phyloP scores from a whole-genome alignment of 768 basidiomycete genomes.

The Mycena metata region DNA sequence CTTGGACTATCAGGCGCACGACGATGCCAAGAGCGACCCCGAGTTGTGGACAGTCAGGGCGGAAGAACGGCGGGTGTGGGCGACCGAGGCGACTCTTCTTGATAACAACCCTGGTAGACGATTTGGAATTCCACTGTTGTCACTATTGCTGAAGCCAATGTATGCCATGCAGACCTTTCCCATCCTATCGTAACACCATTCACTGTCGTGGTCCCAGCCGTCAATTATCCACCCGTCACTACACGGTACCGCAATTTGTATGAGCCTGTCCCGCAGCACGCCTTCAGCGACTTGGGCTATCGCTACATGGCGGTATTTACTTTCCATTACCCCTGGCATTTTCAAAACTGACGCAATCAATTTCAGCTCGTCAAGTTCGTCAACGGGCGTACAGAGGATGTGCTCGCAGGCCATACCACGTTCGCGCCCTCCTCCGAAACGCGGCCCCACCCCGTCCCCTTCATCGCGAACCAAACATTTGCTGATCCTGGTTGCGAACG shows the following conservation, averaged over 20 bases:
- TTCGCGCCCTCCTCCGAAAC: slow-evolving; percentile 11
- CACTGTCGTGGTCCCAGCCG: slow-evolving; percentile 12
- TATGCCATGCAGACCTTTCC: slow-evolving; percentile 3
- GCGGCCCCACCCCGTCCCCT: not conserved
- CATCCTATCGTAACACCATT: slow-evolving; percentile 9
- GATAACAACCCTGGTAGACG: slow-evolving; percentile 18
- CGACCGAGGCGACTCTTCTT: slow-evolving; percentile 24
- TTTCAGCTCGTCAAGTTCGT: slow-evolving; percentile 18
- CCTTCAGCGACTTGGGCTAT: slow-evolving; percentile 17
- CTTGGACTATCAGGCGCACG: slow-evolving; percentile 26
- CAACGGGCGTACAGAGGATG: slow-evolving; percentile 15
- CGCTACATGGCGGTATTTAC: slow-evolving; percentile 20
- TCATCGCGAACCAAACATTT: slow-evolving; percentile 20
- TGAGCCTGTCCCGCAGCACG: slow-evolving; percentile 8
- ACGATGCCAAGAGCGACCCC: slow-evolving; percentile 23
- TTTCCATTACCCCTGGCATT: not conserved
- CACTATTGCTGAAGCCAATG: not conserved
- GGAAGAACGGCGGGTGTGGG: slow-evolving; percentile 26
- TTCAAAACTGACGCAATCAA: not conserved
- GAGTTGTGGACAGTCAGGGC: slow-evolving; percentile 26
- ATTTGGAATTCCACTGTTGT: not conserved
- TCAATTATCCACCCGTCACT: slow-evolving; percentile 22
- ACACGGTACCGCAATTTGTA: not conserved
- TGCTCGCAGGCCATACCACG: slow-evolving; percentile 17
- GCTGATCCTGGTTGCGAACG: not conserved